Conservation (phyloP, 441 rosid genomes). For the Croton setiger region DNA sequence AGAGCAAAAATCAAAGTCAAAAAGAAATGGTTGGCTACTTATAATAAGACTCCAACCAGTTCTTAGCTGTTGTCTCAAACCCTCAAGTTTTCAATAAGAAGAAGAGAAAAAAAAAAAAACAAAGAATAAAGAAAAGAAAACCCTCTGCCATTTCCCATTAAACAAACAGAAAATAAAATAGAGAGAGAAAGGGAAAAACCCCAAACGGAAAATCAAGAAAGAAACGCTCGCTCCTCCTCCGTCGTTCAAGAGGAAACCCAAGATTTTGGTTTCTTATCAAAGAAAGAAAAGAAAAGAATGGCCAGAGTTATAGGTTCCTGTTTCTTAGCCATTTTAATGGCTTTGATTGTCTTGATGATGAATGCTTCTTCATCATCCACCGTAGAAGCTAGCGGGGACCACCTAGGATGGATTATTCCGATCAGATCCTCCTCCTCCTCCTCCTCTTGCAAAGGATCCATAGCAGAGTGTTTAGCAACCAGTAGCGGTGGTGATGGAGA, state of each 20-base stretch:
- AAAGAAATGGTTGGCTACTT: not conserved
- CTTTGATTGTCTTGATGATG: slow-evolving; percentile 22
- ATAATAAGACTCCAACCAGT: slow-evolving; percentile 19
- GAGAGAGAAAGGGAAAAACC: not conserved
- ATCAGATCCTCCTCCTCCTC: slow-evolving; percentile 26
- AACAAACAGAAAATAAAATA: not conserved
- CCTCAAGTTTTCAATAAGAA: not conserved
- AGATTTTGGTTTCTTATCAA: not conserved
- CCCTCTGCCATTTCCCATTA: not conserved
- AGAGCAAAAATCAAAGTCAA: slow-evolving; percentile 16
- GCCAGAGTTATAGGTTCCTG: slow-evolving; percentile 15
- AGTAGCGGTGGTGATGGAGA: slow-evolving; percentile 2
- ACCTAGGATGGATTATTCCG: slow-evolving; percentile 52
- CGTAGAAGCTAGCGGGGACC: slow-evolving; percentile 41
- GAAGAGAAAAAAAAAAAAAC: slow-evolving; percentile 11
- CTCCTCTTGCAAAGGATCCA: slow-evolving; percentile 48
- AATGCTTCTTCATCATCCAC: slow-evolving; percentile 30
- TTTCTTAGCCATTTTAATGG: slow-evolving; percentile 24
- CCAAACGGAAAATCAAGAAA: slow-evolving; percentile 3
- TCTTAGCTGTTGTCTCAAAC: slow-evolving; percentile 18
- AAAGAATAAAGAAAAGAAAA: not conserved
- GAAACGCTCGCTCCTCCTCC: no score
- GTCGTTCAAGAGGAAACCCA: no score
- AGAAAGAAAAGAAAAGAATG: slow-evolving; percentile 25
- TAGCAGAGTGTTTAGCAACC: slow-evolving; percentile 50